These are phyloP conservation scores for Phyllostachys edulis DNA, from an alignment of 176 grass and related monocot genomes.

Conservation along the genomic window DNA sequence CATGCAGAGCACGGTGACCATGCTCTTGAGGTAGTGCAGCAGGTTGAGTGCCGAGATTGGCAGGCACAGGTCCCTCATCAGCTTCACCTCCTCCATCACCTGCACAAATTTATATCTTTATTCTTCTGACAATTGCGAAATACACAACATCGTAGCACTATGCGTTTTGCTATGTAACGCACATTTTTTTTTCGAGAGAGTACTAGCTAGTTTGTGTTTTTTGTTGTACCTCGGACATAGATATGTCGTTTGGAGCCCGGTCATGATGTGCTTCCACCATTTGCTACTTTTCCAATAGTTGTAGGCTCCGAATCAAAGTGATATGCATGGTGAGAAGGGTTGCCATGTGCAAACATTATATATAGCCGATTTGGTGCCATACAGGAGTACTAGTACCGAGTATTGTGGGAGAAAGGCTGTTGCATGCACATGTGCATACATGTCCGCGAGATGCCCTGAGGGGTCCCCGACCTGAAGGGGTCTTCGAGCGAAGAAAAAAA, in stretches of 20 bases:
- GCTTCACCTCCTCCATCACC: not conserved
- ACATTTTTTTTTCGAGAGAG: not conserved
- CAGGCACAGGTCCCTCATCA: not conserved
- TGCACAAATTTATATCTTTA: not conserved
- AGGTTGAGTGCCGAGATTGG: not conserved
- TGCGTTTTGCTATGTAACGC: too few relatives aligned
- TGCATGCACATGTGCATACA: too few relatives aligned
- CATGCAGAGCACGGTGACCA: constrained; percentile 49
- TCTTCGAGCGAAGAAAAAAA: too few relatives aligned
- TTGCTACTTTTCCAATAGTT: not conserved
- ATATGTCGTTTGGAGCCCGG: not conserved
- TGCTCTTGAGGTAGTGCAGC: constrained; percentile 42
- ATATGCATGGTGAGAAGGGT: not conserved
- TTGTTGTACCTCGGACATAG: not conserved
- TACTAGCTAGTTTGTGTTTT: not conserved
- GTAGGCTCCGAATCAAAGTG: not conserved
- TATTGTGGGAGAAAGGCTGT: too few relatives aligned
- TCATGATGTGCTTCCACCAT: not conserved
- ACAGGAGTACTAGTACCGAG: too few relatives aligned
- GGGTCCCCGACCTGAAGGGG: too few relatives aligned
- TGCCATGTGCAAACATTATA: not conserved
- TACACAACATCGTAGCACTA: too few relatives aligned
- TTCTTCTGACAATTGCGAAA: too few relatives aligned
- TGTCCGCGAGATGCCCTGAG: too few relatives aligned
- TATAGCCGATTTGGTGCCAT: not conserved